Evolutionary conservation across 169 alveolate genomes (phyloP), one percentile per base, ranked within the genome.

Genomic region (Plasmodium fragile): DNA sequence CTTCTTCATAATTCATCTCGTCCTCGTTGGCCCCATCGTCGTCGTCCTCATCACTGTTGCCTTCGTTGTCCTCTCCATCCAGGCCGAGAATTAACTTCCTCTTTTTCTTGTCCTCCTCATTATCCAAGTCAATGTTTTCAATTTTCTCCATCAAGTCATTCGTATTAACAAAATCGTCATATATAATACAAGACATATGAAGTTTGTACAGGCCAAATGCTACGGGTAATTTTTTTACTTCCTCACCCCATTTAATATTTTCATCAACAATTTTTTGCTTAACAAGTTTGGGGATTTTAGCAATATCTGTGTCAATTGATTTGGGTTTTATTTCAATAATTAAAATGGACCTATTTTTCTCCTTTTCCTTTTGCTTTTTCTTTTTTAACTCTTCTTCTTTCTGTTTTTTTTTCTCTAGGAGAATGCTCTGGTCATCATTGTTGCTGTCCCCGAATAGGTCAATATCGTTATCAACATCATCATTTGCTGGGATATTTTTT

Each of bases 201-300:
- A 97, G 92, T 85, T 97, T 97, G 96, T 95, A 95, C 79, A 97
- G 95, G 22, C 98, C 98, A 87, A 94, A 97, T 10, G 98, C 98
- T 25, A 97, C 95, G 16, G 98, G 98, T 34, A 97, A 95, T 95
- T 94, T 97, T 81, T 97, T 95, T 49, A 95, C 94, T 53, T 96
- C 97, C 52, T 95, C 98, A 30, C 98, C 98, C 98, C 98, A 97
- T 43, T 97, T 96, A 71, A 97, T 92, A 69, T 98, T 97, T 81
- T 97, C 98, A 75, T 96, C 95, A 55, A 95, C 94, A 91, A 97
- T 95, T 85, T 85, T 90, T 13, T 89, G 91, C 95, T 95, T 96
- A 34, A 97, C 98, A 41, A 94, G 93, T 53, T 95, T 92, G 59
- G 94, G 84, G 18, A 97, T 96, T 81, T 96, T 97, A 41, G 93